phyloP scores from a whole-genome alignment of 2,329 filamentous ascomycete genomes.

The Curvularia spicifera region DNA sequence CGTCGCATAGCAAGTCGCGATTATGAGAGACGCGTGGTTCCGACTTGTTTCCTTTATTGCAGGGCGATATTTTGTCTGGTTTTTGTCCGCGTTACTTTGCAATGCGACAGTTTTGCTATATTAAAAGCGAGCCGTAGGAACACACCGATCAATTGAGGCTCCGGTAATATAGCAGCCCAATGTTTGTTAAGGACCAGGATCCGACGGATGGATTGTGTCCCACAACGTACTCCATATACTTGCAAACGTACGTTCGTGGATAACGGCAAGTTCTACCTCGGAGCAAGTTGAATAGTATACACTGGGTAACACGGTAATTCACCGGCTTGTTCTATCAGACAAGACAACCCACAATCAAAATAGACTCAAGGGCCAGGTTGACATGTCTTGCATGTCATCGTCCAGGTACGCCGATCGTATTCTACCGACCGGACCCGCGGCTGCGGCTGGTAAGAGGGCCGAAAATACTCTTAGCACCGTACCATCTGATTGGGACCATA shows the following conservation, averaged over 20 bases:
- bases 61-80: not conserved
- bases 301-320: not conserved
- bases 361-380: not conserved
- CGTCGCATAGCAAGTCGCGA: not conserved
- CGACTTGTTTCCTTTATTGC: not conserved
- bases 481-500: not conserved
- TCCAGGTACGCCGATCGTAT: not conserved
- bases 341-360: not conserved
- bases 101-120: too few relatives aligned
- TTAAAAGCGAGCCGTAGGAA: not conserved
- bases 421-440: not conserved
- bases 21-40: not conserved
- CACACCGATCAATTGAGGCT: too few relatives aligned
- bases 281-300: not conserved
- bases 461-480: not conserved
- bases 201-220: not conserved
- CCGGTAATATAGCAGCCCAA: not conserved
- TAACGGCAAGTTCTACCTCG: not conserved
- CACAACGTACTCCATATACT: not conserved
- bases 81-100: not conserved
- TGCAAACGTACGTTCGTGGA: not conserved
- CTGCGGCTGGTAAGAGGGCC: not conserved
- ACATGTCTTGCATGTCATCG: not conserved
- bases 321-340: not conserved
- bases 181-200: not conserved